Percentiles rank a stretch among this genome's conserved stretches.
Conservation (phyloP, 2,329 filamentous ascomycete species). For the Calonectria honghensis region DNA sequence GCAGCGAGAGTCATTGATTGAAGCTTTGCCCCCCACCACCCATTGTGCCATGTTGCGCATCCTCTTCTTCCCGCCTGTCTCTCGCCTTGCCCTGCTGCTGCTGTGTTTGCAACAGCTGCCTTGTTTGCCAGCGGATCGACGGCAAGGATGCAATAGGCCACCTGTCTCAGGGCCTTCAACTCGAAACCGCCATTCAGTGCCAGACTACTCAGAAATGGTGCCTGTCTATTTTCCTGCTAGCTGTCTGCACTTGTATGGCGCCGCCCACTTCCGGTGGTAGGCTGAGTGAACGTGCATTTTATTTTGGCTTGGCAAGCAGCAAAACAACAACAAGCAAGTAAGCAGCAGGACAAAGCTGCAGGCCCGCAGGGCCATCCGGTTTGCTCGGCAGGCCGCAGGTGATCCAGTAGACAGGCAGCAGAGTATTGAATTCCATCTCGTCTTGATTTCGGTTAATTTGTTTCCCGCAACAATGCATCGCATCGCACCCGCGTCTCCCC, state of each 20-base stretch:
- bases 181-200: conserved; percentile 32
- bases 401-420: neutral
- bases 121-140: conserved; percentile 27
- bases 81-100: conserved; percentile 4
- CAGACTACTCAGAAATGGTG: conserved; percentile 15
- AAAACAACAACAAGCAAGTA: neutral
- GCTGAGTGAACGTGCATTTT: neutral
- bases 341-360: neutral
- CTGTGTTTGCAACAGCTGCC: neutral
- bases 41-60: neutral
- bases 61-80: conserved; percentile 9
- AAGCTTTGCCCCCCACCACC: neutral
- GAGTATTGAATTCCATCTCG: conserved; percentile 15
- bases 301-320: neutral
- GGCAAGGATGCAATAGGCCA: conserved; percentile 16
- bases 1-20: conserved; percentile 22
- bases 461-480: conserved; percentile 13
- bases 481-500: conserved; percentile 11
- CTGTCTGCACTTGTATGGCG: neutral
- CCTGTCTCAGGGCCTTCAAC: conserved; percentile 35
- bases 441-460: conserved; percentile 17
- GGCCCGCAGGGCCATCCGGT: neutral
- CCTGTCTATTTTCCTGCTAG: conserved; percentile 2
- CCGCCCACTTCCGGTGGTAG: neutral
- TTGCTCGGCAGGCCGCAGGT: neutral